Evolutionary conservation across 768 basidiomycete genomes (phyloP), one percentile per base, ranked within the genome.

Genomic region (Omphalotus guepiniiformis): DNA sequence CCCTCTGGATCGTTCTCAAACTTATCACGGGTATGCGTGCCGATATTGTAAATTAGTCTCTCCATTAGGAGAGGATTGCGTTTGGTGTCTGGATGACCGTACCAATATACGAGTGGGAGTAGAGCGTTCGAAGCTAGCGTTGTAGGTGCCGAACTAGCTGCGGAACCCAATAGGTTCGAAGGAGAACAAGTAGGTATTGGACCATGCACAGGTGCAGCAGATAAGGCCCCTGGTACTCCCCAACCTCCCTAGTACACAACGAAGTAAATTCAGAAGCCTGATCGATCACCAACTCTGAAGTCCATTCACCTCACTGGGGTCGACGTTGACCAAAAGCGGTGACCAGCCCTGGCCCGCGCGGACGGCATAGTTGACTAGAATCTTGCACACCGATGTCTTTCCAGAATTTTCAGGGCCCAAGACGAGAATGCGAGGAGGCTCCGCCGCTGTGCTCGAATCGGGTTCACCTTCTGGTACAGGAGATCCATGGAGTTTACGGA

Each of bases 381-480:
- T 88, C 68, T 98, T 98, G 66, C 83, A 79, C n/a, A 94, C 72
- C 11, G 83, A 83, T 0, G 93, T 93, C 69, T 98, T 98, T 30
- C 96, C 96, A 0, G 89, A 86, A 58, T 90, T 88, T 54, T 92
- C 86, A 1, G 93, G 95, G 1, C 96, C 96, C 1, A 99, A 64
- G 12, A 99, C 71, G 51, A 99, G 83, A 7, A 97, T 82, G 25
- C 91, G 69, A 2, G 93, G 93, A 1, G 88, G 82, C 6, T 84
- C 78, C 15, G 74, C 25, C 25, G 41, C 25, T 13, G 53, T n/a
- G 34, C 66, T 67, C 51, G 72, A 58, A 43, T 68, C 71, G 12
- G 63, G 64, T n/a, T n/a, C n/a, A n/a, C n/a, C 75, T 16, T 74
- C 71, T 16, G 76, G 71, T 3, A 70, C 55, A 11, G 82, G 79